A percentile compares a stretch with the other conserved stretches of the same genome.
Evolutionary conservation across 768 basidiomycete genomes (phyloP).

Genomic region (Suillus occidentalis): DNA sequence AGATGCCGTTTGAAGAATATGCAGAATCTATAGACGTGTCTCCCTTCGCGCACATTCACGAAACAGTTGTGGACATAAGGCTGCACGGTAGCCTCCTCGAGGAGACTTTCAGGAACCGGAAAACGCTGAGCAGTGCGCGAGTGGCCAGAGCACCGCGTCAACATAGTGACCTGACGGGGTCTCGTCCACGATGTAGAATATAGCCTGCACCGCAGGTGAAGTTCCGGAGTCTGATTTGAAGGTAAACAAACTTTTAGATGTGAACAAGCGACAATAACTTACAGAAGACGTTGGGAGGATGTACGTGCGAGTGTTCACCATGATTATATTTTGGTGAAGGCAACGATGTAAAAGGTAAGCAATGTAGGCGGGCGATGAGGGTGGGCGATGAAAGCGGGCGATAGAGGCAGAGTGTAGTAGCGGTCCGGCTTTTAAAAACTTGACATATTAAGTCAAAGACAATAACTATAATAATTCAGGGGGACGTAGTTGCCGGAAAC

Average conservation of each 20-base stretch:
- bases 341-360: too few relatives aligned
- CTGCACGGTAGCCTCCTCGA: constrained; percentile 5
- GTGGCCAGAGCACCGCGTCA: not conserved
- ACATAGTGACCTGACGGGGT: not conserved
- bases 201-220: constrained; percentile 7
- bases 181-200: constrained; percentile 2
- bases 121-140: not conserved
- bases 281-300: not conserved
- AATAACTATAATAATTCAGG: not conserved
- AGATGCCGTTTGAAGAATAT: constrained; percentile 14
- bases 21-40: constrained; percentile 1
- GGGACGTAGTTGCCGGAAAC: too few relatives aligned
- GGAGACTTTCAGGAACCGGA: constrained; percentile 8
- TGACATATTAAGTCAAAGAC: not conserved
- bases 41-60: constrained; percentile 1
- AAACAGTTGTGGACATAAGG: constrained; percentile 14
- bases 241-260: not conserved
- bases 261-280: not conserved
- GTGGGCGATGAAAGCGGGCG: too few relatives aligned
- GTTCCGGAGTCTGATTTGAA: constrained; percentile 1
- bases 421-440: too few relatives aligned
- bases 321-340: not conserved
- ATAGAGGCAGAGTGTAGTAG: too few relatives aligned
- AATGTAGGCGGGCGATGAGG: too few relatives aligned
- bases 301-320: constrained; percentile 6